A percentile compares a stretch with the other conserved stretches of the same genome.
Evolutionary conservation across 345 rosid genomes (phyloP).

Genomic region (Eucalyptus sp.): DNA sequence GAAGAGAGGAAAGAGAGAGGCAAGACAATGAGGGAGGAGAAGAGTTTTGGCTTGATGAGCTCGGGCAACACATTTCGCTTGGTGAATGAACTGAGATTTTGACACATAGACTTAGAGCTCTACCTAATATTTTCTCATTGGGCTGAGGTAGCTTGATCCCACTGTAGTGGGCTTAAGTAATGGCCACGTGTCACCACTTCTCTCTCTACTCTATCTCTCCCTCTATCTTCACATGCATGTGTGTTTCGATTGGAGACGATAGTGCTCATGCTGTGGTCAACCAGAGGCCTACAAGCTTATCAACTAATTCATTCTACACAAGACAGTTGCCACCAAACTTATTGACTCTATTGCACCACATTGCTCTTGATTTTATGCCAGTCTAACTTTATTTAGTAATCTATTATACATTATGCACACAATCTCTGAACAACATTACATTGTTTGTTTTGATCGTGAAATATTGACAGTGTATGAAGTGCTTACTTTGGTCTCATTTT

Average conservation of each 20-base stretch:
- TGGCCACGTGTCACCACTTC: neutral
- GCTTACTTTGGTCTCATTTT: neutral
- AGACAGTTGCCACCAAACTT: neutral
- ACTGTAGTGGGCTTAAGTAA: neutral
- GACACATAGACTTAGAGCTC: accelerated
- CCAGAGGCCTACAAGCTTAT: accelerated
- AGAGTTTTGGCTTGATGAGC: no score
- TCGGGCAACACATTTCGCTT: accelerated
- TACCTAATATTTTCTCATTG: no score
- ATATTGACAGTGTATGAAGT: neutral
- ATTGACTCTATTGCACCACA: neutral
- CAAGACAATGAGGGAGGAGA: no score
- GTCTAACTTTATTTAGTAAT: neutral
- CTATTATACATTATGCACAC: neutral
- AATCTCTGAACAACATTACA: neutral
- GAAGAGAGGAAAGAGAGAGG: no score
- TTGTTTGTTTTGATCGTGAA: neutral
- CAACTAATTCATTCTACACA: neutral
- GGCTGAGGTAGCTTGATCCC: neutral
- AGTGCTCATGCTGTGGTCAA: accelerated
- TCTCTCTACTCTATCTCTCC: no score
- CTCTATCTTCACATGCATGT: no score
- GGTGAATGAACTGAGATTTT: no score
- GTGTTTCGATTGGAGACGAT: no score
- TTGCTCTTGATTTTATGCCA: neutral